phyloP scores from a whole-genome alignment of 1,284 basidiomycete species.

The Ustilago trichophora region DNA sequence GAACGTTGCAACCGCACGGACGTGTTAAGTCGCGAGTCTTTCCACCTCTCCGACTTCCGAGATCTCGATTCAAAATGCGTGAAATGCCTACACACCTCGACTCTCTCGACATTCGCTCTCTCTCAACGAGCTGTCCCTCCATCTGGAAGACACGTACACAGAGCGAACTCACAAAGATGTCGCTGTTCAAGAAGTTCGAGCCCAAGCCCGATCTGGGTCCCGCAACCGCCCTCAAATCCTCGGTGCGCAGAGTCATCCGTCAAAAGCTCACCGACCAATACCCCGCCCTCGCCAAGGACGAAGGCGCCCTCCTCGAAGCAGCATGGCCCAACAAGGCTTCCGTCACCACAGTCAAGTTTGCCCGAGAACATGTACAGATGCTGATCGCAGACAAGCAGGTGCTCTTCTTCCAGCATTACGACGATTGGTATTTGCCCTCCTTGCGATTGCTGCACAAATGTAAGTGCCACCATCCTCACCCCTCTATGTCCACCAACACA shows the following conservation, averaged over 20 bases:
- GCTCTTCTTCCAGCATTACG: constrained; percentile 95
- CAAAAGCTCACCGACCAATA: constrained; percentile 82
- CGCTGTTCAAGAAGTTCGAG: constrained; percentile 64
- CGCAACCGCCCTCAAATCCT: constrained; percentile 93
- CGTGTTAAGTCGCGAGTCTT: constrained; percentile 16
- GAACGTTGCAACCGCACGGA: constrained; percentile 10
- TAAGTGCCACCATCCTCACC: constrained; percentile 27
- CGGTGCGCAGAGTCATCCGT: constrained; percentile 89
- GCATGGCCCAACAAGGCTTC: constrained; percentile 99
- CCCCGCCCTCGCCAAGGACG: constrained; percentile 70
- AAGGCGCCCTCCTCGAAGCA: constrained; percentile 78
- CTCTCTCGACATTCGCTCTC: too few relatives aligned
- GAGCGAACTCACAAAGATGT: too few relatives aligned
- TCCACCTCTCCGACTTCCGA: constrained; percentile 18
- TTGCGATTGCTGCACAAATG: constrained; percentile 87
- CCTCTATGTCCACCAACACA: too few relatives aligned
- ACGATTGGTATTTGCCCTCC: constrained; percentile 89
- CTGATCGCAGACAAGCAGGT: constrained; percentile 86
- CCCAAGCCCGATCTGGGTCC: constrained; percentile 87
- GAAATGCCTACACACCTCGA: too few relatives aligned
- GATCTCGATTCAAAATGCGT: constrained; percentile 1
- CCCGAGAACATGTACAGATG: constrained; percentile 94
- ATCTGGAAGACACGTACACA: too few relatives aligned
- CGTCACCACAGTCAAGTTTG: constrained; percentile 85
- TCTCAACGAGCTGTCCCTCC: too few relatives aligned